Evolutionary conservation across 2,329 filamentous ascomycete species (phyloP).

Genomic region (Fusarium oligoseptatum): DNA sequence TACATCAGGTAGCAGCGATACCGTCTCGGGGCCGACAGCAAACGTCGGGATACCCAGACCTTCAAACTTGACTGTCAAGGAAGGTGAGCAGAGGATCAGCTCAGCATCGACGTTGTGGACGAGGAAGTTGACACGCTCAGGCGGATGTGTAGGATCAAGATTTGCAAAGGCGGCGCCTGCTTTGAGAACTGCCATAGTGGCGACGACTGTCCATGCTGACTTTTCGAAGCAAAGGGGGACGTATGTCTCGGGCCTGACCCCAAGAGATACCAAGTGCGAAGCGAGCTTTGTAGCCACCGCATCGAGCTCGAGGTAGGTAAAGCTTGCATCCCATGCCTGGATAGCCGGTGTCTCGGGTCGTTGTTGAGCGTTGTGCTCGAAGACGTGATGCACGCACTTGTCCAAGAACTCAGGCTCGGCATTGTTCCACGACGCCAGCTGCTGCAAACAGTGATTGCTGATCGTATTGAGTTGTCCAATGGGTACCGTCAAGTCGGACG

Average conservation of each 20-base stretch:
- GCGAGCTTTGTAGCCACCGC: conserved; percentile 44
- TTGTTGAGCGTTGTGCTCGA: conserved; percentile 51
- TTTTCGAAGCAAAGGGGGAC: conserved; percentile 55
- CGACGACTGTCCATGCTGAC: conserved; percentile 51
- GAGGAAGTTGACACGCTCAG: conserved; percentile 33
- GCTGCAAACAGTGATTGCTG: conserved; percentile 17
- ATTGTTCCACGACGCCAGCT: conserved; percentile 46
- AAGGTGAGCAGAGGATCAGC: conserved; percentile 22
- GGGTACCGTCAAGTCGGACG: not conserved
- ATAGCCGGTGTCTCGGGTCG: conserved; percentile 53
- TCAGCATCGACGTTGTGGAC: conserved; percentile 23
- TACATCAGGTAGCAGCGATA: not conserved
- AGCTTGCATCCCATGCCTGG: conserved; percentile 60
- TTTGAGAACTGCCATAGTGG: conserved; percentile 53
- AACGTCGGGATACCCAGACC: not conserved
- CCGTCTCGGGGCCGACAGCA: not conserved
- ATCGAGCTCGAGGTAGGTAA: conserved; percentile 52
- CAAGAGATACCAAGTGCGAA: conserved; percentile 52
- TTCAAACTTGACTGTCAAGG: conserved; percentile 1
- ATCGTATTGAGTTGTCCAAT: conserved; percentile 38
- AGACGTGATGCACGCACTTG: conserved; percentile 57
- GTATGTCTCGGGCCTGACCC: conserved; percentile 42
- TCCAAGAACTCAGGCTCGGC: conserved; percentile 20
- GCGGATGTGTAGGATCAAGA: conserved; percentile 55
- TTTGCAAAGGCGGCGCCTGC: conserved; percentile 50